Conservation (phyloP, 2,329 filamentous ascomycete species). For the Aureobasidium melanogenum region DNA sequence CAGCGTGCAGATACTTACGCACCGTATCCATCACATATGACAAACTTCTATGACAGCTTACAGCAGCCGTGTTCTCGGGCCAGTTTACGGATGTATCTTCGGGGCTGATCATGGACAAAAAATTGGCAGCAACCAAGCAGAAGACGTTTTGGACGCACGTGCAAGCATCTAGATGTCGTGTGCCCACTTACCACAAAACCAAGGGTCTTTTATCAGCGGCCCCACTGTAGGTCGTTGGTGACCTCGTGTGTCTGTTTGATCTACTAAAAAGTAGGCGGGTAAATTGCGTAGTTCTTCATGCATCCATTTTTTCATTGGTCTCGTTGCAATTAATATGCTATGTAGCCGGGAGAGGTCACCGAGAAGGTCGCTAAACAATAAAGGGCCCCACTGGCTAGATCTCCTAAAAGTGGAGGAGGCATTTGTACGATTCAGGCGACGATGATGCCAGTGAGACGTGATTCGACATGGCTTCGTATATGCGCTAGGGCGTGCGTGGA, state of each 20-base stretch:
- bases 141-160: background rate
- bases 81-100: background rate
- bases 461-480: conserved; percentile 2
- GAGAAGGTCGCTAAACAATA: background rate
- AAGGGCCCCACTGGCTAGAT: background rate
- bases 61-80: background rate
- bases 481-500: background rate
- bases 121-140: background rate
- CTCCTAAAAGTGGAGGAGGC: background rate
- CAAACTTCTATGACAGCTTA: background rate
- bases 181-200: background rate
- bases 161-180: background rate
- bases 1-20: background rate
- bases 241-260: background rate
- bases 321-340: conserved; percentile 7
- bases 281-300: conserved; percentile 7
- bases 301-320: conserved; percentile 2
- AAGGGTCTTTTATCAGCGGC: background rate
- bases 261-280: conserved; percentile 4
- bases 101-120: background rate
- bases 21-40: background rate
- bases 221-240: background rate
- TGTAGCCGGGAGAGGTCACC: background rate
- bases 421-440: background rate
- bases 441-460: background rate